A percentile compares a stretch with the other conserved stretches of the same genome.
Evolutionary conservation across 257 asterid genomes (phyloP).

Genomic region (Agastache rugosa): DNA sequence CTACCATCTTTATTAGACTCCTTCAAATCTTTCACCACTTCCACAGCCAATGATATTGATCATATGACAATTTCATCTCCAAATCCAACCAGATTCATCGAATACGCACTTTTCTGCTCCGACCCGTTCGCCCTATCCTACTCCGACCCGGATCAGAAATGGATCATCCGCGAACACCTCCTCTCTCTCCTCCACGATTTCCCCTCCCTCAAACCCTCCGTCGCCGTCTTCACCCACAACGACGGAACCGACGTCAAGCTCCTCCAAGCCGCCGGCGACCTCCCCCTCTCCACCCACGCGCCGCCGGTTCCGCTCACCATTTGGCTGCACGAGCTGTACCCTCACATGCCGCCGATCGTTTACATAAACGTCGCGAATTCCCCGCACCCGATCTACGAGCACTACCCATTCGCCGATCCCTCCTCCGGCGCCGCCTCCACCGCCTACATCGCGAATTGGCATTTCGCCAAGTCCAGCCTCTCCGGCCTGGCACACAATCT

Average conservation of each 20-base stretch:
- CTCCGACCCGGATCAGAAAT: constrained; percentile 66
- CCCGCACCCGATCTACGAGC: constrained; percentile 32
- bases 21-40: constrained; percentile 26
- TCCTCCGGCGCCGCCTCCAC: constrained; percentile 54
- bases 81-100: constrained; percentile 51
- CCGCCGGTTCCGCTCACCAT: constrained; percentile 54
- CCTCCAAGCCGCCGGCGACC: constrained; percentile 50
- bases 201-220: constrained; percentile 55
- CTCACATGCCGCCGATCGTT: constrained; percentile 57
- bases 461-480: constrained; percentile 42
- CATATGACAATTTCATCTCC: constrained; percentile 37
- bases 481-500: constrained; percentile 55
- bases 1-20: constrained; percentile 24
- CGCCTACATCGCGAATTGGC: constrained; percentile 55
- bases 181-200: constrained; percentile 54
- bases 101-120: constrained; percentile 65
- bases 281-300: constrained; percentile 37
- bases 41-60: neutral
- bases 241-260: constrained; percentile 64
- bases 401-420: constrained; percentile 59
- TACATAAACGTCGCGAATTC: constrained; percentile 32
- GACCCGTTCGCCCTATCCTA: constrained; percentile 52
- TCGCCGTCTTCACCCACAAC: constrained; percentile 54
- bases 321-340: constrained; percentile 74
- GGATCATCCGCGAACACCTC: constrained; percentile 67